phyloP scores from a whole-genome alignment of 2,329 filamentous ascomycete species.

The Xylaria sp. region DNA sequence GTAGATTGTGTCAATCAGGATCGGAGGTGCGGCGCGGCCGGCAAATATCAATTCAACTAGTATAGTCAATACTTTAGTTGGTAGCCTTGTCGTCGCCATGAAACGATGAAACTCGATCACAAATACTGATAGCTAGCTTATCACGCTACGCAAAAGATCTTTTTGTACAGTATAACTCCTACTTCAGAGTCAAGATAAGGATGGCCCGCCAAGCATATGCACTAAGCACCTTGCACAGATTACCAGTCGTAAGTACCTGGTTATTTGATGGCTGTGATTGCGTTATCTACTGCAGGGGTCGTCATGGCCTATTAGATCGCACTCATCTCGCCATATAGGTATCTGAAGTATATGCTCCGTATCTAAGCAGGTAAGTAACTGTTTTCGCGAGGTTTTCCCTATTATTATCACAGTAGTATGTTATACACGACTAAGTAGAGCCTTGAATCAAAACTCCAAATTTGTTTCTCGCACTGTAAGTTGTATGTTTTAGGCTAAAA shows the following conservation, averaged over 20 bases:
- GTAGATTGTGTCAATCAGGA: conserved; percentile 3
- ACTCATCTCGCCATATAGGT: not conserved
- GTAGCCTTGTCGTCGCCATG: not conserved
- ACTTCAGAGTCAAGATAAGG: conserved; percentile 4
- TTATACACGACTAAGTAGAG: no score
- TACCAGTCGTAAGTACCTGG: not conserved
- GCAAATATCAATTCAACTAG: no score
- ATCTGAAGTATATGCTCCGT: not conserved
- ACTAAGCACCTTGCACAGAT: not conserved
- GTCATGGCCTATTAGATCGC: not conserved
- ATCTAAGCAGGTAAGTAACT: not conserved
- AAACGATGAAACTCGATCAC: not conserved
- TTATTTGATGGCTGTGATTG: conserved; percentile 4
- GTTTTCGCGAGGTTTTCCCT: not conserved
- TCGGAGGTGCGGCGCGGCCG: not conserved
- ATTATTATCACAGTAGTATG: not conserved
- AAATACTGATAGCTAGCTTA: not conserved
- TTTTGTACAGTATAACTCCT: not conserved
- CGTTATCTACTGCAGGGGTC: conserved; percentile 24
- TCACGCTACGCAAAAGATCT: not conserved
- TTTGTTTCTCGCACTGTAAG: not conserved
- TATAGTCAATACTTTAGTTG: no score
- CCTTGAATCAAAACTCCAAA: not conserved
- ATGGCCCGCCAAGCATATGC: not conserved
- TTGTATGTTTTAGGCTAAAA: not conserved